A percentile compares a stretch with the other conserved stretches of the same genome.
These are phyloP conservation scores for Lachancea meyersii DNA, from an alignment of 805 yeast species.

Conservation along the genomic window DNA sequence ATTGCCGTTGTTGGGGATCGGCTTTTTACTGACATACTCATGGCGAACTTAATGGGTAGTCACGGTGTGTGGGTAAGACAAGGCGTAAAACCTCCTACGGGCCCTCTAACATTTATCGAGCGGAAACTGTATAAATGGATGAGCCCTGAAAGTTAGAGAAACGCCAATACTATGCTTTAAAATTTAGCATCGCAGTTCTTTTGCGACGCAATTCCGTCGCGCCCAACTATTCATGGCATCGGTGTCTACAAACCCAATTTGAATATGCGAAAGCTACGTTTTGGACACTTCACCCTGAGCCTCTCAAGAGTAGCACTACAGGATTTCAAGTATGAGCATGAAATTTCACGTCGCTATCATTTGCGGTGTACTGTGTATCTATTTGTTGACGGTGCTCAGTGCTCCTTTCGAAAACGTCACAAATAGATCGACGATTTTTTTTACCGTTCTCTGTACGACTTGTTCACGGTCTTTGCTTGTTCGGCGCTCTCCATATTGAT, in stretches of 20 bases:
- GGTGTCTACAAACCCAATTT: no score
- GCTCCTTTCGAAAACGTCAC: conserved; percentile 6
- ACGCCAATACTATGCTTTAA: no score
- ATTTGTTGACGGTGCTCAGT: conserved; percentile 1
- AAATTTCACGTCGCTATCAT: background rate
- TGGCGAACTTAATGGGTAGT: conserved; percentile 93
- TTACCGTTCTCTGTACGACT: conserved; percentile 3
- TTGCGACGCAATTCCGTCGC: background rate
- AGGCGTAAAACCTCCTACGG: conserved; percentile 48
- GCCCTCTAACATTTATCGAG: conserved; percentile 6
- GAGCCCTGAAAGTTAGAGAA: background rate
- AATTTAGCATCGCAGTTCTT: no score
- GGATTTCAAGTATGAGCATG: background rate
- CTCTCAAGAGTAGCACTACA: background rate
- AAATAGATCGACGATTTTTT: conserved; percentile 4
- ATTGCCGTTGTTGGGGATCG: conserved; percentile 89
- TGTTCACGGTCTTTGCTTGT: conserved; percentile 1
- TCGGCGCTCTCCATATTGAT: background rate
- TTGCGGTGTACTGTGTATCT: background rate
- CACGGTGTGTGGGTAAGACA: conserved; percentile 76
- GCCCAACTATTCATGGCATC: background rate
- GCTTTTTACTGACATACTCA: conserved; percentile 80
- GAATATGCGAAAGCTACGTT: no score
- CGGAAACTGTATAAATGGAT: conserved; percentile 6
- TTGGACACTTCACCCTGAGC: no score